These are phyloP conservation scores for Paecilomyces niveus DNA, from an alignment of 2,329 filamentous ascomycete species.

Conservation along the genomic window DNA sequence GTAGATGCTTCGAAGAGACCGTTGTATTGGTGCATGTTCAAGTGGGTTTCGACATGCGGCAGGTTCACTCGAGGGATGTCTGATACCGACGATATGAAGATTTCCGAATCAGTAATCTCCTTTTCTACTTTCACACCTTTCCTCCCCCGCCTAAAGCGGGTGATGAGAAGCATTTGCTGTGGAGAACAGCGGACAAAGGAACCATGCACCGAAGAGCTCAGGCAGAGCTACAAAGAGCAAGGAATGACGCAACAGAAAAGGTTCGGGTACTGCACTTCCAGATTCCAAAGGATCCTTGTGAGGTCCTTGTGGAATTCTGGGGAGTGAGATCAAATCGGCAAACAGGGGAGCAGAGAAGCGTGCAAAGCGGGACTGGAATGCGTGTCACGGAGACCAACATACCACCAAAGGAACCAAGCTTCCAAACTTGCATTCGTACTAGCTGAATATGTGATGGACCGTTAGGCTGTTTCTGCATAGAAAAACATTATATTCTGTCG, in stretches of 20 bases:
- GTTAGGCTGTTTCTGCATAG: background rate
- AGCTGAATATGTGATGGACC: background rate
- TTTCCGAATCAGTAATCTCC: conserved; percentile 20
- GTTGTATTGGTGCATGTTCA: conserved; percentile 39
- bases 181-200: conserved; percentile 3
- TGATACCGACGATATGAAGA: conserved; percentile 12
- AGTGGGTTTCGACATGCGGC: conserved; percentile 32
- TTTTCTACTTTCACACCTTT: conserved; percentile 12
- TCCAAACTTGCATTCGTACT: conserved; percentile 5
- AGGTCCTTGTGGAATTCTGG: background rate
- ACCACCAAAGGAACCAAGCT: conserved; percentile 19
- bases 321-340: background rate
- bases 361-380: background rate
- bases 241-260: background rate
- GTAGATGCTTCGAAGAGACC: conserved; percentile 26
- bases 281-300: background rate
- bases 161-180: conserved; percentile 11
- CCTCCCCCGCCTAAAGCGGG: conserved; percentile 22
- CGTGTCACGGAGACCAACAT: conserved; percentile 8
- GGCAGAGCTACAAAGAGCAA: conserved; percentile 1
- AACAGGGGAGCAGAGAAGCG: background rate
- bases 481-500: background rate
- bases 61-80: conserved; percentile 31
- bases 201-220: conserved; percentile 1
- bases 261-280: background rate